Evolutionary conservation across 2,329 filamentous ascomycete species (phyloP), one percentile per base, ranked within the genome.

Genomic region (Dothidotthia symphoricarpi): DNA sequence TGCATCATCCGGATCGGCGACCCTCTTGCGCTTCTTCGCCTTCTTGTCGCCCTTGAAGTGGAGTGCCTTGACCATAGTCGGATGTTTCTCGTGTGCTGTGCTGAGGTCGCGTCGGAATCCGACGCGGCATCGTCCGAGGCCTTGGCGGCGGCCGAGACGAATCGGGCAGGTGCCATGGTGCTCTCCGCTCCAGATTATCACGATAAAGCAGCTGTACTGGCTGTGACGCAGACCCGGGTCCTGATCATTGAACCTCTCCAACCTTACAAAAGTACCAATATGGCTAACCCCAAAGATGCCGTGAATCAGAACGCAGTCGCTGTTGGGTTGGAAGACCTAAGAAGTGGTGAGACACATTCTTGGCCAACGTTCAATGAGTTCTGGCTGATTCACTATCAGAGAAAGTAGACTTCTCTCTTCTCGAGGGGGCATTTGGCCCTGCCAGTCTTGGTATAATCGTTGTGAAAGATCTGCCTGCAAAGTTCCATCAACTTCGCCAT

Each of bases 11-110:
- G 80, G 74, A 28, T 71, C 71, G 35, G 75, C 73, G 31, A 77
- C 70, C 54, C 86, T 82, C 77, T 95, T 96, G 66, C 88, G 80
- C 75, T 96, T 96, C 70, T 93, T 95, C 24, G 80, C 72, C 72
- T 93, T 93, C 70, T 94, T 96, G 72, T 98, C 93, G 75, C 93
- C 93, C 72, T 98, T 98, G 77, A 98, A 98, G 32, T 82, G 76
- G 41, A 98, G 79, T 31, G 91, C 83, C 67, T 95, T 96, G 55
- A 95, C 84, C 86, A 93, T 93, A 45, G 27, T 33, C 26, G 47
- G 34, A 28, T 30, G 29, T 32, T 35, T 32, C 29, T 28, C 47
- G 29, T 9, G 9, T 22, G 9, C 19, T 6, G 19, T 22, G 19
- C 5, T 22, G 19, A 9, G 19, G 19, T 22, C 19, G 43, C 36